Evolutionary conservation across 148 eudicot species (phyloP), one percentile per base, ranked within the genome.

Genomic region (Arbutus unedo): DNA sequence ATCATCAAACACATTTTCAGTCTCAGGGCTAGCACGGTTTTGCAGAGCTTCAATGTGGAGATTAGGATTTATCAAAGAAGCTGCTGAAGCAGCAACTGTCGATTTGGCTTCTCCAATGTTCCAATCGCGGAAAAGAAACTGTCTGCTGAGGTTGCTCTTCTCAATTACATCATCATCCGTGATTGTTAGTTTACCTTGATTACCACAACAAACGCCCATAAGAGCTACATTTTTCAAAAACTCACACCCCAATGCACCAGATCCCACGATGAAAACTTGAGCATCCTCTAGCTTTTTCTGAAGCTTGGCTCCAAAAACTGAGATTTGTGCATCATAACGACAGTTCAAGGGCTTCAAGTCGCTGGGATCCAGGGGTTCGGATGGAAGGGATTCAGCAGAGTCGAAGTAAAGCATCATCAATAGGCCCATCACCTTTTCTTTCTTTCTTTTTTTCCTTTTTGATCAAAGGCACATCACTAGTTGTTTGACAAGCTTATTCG

Each of bases 151-250:
- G 83, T 95, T 95, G 89, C 98, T 95, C 86, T 92, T 95, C 88
- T 95, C 98, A 67, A 95, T 93, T 55, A 93, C 98, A 86, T 95
- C 98, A 90, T 95, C 98, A 86, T 95, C 98, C 41, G 97, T 95
- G 47, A 95, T 86, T 25, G 98, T 95, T 18, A 95, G 85, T 82
- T 92, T 93, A 66, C 97, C 98, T 77, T 86, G 87, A 78, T 82
- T 57, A 83, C 88, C 83, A 74, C 96, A 95, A 15, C 93, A 89
- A 82, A 95, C 94, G 45, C 98, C 98, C 98, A 95, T 95, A 80
- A 95, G 83, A 81, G 98, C 98, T 80, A 95, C 86, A 86, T 95
- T 95, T 82, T 95, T 95, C 89, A 95, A 84, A 79, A 95, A 95
- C 79, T 95, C 98, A 53, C 98, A 95, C 45, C 98, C 98, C 45